Conservation (phyloP, 306 rosid genomes). For the Leucaena leucocephala region DNA sequence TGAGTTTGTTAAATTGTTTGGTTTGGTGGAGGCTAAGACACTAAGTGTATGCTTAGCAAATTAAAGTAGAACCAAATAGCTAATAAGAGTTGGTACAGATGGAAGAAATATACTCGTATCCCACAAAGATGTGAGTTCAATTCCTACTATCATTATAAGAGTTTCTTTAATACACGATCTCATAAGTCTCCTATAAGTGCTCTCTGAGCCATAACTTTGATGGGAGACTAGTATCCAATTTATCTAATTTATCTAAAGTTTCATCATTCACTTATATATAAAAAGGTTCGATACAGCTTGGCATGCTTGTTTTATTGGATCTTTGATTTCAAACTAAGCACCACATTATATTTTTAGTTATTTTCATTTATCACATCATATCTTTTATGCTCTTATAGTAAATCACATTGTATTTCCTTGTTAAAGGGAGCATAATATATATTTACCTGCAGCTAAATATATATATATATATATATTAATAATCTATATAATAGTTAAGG, state of each 20-base stretch:
- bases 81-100: no score
- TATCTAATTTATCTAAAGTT: background rate
- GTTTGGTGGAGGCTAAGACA: conserved; percentile 10
- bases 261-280: background rate
- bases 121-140: no score
- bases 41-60: conserved; percentile 4
- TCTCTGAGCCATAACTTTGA: no score
- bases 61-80: background rate
- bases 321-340: background rate
- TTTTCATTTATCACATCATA: background rate
- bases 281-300: conserved; percentile 10
- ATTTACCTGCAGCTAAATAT: background rate
- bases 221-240: no score
- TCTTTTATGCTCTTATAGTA: background rate
- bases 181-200: no score
- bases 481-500: background rate
- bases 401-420: background rate
- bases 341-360: background rate
- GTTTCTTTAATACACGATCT: no score
- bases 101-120: no score
- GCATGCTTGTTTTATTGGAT: conserved; percentile 19
- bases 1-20: background rate
- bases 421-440: no score
- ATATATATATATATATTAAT: no score
- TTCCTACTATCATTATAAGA: no score